phyloP scores from a whole-genome alignment of 2,329 filamentous ascomycete genomes.

The Arthrobotrys musiformis region DNA sequence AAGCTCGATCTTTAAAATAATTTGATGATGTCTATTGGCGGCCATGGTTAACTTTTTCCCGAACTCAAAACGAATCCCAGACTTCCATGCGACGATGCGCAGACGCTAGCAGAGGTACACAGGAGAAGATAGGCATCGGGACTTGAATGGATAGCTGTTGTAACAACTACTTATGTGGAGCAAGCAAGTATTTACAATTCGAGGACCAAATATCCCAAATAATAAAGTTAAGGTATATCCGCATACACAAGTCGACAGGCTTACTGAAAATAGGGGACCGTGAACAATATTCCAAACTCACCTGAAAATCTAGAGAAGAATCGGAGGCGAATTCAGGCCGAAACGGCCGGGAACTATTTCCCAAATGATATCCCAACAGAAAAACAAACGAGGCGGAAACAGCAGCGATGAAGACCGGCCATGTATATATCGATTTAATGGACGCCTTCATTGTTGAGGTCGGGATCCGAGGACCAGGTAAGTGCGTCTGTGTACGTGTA shows the following conservation, averaged over 20 bases:
- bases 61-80: not conserved
- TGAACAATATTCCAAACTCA: not conserved
- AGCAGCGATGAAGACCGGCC: not conserved
- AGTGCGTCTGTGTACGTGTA: not conserved
- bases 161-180: too few relatives aligned
- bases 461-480: not conserved
- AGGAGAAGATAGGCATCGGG: too few relatives aligned
- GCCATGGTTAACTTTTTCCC: not conserved
- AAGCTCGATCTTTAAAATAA: not conserved
- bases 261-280: too few relatives aligned
- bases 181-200: too few relatives aligned
- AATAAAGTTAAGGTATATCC: too few relatives aligned
- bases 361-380: constrained; percentile 7
- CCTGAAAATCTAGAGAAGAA: not conserved
- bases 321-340: not conserved
- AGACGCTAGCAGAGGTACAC: too few relatives aligned
- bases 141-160: too few relatives aligned
- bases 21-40: not conserved
- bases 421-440: not conserved
- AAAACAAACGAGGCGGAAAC: not conserved
- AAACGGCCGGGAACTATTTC: not conserved
- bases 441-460: not conserved
- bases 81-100: too few relatives aligned
- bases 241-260: too few relatives aligned
- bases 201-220: too few relatives aligned